These are phyloP conservation scores for Cyberlindnera petersonii DNA, from an alignment of 805 yeast species.

Conservation along the genomic window DNA sequence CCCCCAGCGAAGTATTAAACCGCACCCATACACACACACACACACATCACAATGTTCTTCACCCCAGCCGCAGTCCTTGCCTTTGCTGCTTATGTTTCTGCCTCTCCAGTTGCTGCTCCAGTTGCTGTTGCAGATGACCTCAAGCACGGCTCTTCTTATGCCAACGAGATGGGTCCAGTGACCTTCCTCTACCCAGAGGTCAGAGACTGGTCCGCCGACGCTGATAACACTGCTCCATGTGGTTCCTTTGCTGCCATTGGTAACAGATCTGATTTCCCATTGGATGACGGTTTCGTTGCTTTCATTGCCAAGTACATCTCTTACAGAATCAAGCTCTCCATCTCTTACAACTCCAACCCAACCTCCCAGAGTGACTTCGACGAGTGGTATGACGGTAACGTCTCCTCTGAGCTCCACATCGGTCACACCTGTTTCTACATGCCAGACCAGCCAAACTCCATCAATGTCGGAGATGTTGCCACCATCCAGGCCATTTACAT, in stretches of 20 bases:
- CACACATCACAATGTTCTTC: conserved; percentile 6
- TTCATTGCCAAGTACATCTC: conserved; percentile 40
- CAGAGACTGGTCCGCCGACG: conserved; percentile 44
- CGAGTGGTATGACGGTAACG: conserved; percentile 36
- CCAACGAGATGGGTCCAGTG: conserved; percentile 29
- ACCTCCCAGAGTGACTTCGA: conserved; percentile 37
- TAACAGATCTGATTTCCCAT: conserved; percentile 43
- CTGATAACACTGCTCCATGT: conserved; percentile 44
- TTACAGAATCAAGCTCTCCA: conserved; percentile 37
- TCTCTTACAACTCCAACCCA: conserved; percentile 39
- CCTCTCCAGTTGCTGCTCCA: conserved; percentile 22
- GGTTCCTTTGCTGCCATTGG: conserved; percentile 34
- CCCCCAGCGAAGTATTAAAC: not conserved
- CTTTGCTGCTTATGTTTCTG: conserved; percentile 19
- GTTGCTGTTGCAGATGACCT: no score
- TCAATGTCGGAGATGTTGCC: conserved; percentile 38
- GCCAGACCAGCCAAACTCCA: conserved; percentile 38
- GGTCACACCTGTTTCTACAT: conserved; percentile 45
- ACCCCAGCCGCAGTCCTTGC: conserved; percentile 16
- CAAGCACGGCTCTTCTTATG: conserved; percentile 27
- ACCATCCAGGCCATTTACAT: conserved; percentile 42
- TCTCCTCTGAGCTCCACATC: conserved; percentile 36
- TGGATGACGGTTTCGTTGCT: conserved; percentile 45
- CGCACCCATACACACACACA: not conserved
- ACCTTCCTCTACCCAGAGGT: conserved; percentile 37